A percentile compares a stretch with the other conserved stretches of the same genome.
Evolutionary conservation across 495 filamentous ascomycete genomes (phyloP).

Genomic region (Penicillium diatomitis): DNA sequence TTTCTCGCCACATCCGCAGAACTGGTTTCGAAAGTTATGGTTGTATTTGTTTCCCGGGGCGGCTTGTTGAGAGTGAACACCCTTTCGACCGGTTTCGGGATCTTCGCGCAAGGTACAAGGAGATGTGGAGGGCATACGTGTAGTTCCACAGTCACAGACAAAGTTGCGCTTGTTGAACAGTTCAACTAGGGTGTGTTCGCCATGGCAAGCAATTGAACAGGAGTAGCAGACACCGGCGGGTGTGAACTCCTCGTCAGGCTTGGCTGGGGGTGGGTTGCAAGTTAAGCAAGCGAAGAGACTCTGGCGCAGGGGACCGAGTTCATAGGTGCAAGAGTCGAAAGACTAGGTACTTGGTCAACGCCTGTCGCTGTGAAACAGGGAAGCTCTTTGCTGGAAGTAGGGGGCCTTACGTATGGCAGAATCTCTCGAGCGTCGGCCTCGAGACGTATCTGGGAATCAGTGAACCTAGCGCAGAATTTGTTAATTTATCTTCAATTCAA

Average conservation of each 20-base stretch:
- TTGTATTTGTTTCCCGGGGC: conserved; percentile 78
- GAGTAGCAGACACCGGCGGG: conserved; percentile 89
- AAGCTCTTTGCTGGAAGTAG: no score
- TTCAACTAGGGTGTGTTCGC: conserved; percentile 89
- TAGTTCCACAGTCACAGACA: conserved; percentile 93
- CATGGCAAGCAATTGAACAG: conserved; percentile 93
- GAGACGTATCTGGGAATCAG: conserved; percentile 78
- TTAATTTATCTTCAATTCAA: not conserved
- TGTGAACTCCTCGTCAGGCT: conserved; percentile 51
- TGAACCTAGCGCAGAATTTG: conserved; percentile 51
- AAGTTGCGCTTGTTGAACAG: conserved; percentile 94
- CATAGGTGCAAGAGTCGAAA: conserved; percentile 85
- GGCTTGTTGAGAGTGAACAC: conserved; percentile 65
- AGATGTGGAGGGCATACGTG: conserved; percentile 56
- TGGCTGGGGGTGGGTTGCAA: conserved; percentile 70
- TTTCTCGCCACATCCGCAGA: conserved; percentile 80
- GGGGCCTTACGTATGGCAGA: conserved; percentile 67
- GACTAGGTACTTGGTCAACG: conserved; percentile 38
- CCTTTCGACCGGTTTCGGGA: conserved; percentile 61
- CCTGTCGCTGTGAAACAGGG: no score
- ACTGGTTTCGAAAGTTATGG: conserved; percentile 86
- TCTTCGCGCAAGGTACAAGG: conserved; percentile 75
- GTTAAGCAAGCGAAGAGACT: conserved; percentile 83
- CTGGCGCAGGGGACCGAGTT: conserved; percentile 79
- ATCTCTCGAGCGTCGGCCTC: conserved; percentile 92